Evolutionary conservation across 768 basidiomycete genomes (phyloP), one percentile per base, ranked within the genome.

Genomic region (Lepiota brunneoincarnata): DNA sequence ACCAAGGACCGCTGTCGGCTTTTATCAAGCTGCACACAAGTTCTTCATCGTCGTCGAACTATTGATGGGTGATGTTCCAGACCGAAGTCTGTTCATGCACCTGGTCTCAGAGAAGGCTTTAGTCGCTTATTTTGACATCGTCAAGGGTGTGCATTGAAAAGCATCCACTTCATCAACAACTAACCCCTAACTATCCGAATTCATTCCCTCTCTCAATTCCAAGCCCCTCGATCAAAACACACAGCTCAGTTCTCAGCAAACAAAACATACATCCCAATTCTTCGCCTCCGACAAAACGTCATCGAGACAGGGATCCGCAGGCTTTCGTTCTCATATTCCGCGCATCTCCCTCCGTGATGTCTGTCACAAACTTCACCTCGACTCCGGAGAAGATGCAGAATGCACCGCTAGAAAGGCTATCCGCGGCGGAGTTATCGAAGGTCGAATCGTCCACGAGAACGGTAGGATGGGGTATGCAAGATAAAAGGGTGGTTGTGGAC

Each of bases 381-480:
- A 98, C 70, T 91, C 89, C 20, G 96, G 98, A 66, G 96, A 98
- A 69, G 96, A 98, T 62, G 95, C 95, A 1, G 96, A 98, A 71
- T 98, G 98, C 71, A 94, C 98, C 53, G 96, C 96, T 2, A 93
- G 93, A 36, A 98, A 98, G 72, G 95, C 96, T 7, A 96, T 98
- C 67, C 81, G 96, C 20, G 96, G 98, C 69, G 95, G 93, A 14
- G 94, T 98, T 45, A 95, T 98, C 57, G 93, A 95, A 59, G 94
- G 91, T 12, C 79, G 80, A 21, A 83, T 98, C 60, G 89, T 95
- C 54, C 96, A 98, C 64, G 91, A 93, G 71, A 87, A 88, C 60
- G 97, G 97, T 11, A 95, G 91, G 89, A 93, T 98, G 92, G 88
- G 93, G 67, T 91, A 89, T 60, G 86, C 83, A 5, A 78, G 77